phyloP scores from a whole-genome alignment of 192 early-diverging fungal species.

The Chytriomyces hyalinus region DNA sequence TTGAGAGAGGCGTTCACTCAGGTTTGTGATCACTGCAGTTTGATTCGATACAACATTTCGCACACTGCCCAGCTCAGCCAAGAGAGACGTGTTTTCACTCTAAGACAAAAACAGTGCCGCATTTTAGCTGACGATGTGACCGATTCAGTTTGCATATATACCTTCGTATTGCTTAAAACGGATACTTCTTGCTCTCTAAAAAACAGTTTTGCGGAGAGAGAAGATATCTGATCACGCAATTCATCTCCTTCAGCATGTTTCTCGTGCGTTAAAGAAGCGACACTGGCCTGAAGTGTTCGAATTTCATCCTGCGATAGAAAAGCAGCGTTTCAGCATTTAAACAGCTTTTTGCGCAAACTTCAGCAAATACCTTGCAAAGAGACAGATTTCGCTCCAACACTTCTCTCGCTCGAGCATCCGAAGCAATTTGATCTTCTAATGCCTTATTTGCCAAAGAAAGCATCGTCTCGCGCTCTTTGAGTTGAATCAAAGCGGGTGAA shows the following conservation, averaged over 20 bases:
- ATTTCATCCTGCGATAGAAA: not conserved
- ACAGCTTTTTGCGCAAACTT: not conserved
- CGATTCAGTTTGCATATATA: too few species aligned
- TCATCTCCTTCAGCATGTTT: too few species aligned
- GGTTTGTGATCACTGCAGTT: not conserved
- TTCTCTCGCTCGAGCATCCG: not conserved
- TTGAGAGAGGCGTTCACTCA: not conserved
- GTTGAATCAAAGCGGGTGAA: not conserved
- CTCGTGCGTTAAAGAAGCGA: not conserved
- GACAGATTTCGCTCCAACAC: not conserved
- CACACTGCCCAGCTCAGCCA: too few species aligned
- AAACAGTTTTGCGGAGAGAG: too few species aligned
- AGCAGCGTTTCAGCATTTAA: not conserved
- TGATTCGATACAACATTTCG: not conserved
- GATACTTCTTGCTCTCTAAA: too few species aligned
- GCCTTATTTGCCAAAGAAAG: constrained; percentile 17
- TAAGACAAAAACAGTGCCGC: too few species aligned
- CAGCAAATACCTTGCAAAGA: not conserved
- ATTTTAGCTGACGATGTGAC: too few species aligned
- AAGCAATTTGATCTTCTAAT: constrained; percentile 18
- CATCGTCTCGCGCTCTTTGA: constrained; percentile 7
- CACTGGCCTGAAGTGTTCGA: not conserved
- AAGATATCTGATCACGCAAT: too few species aligned
- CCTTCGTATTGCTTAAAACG: too few species aligned
- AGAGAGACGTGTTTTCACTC: too few species aligned